phyloP scores from a whole-genome alignment of 305 asterid genomes.

The Andrographis paniculata region DNA sequence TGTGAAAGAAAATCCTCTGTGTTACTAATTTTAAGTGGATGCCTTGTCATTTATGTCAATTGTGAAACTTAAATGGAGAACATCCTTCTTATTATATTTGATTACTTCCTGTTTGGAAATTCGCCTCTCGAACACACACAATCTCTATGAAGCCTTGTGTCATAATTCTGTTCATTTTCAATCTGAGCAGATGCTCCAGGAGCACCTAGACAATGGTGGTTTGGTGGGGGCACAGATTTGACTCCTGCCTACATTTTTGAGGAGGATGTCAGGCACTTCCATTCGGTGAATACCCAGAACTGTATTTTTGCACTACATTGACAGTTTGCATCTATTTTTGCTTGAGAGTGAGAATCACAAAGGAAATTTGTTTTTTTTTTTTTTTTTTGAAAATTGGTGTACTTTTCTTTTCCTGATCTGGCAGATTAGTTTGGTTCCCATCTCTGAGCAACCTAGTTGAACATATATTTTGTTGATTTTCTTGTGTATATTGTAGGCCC shows the following conservation, averaged over 20 bases:
- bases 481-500: constrained; percentile 44
- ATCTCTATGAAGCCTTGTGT: not conserved
- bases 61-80: too few relatives aligned
- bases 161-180: constrained; percentile 7
- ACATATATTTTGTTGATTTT: constrained; percentile 7
- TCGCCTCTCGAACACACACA: too few relatives aligned
- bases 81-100: too few relatives aligned
- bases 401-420: too few relatives aligned
- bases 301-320: not conserved
- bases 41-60: too few relatives aligned
- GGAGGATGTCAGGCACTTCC: constrained; percentile 94
- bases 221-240: constrained; percentile 97
- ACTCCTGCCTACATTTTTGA: constrained; percentile 95
- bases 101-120: too few relatives aligned
- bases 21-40: too few relatives aligned
- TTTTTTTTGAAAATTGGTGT: too few relatives aligned
- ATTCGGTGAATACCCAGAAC: constrained; percentile 48
- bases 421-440: not conserved
- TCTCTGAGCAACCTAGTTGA: constrained; percentile 4
- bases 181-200: constrained; percentile 74
- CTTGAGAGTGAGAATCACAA: not conserved
- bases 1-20: too few relatives aligned
- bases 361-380: too few relatives aligned
- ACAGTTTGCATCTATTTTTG: not conserved
- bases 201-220: constrained; percentile 98